Percentiles rank a stretch among this genome's conserved stretches.
Conservation (phyloP, 108 stramenopile genomes). For the Skeletonema grethae region DNA sequence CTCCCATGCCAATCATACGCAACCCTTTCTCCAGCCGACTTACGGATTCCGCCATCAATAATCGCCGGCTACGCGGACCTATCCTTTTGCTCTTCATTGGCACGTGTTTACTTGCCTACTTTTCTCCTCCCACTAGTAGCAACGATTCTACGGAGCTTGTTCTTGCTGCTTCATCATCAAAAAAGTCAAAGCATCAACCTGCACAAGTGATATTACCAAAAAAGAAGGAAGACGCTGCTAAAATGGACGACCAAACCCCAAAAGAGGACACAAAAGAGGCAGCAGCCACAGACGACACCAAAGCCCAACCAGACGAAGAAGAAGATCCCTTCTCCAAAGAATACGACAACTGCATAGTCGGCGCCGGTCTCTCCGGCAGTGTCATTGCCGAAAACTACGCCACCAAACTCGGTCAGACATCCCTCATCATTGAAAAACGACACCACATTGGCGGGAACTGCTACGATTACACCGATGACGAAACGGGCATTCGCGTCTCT, state of each 20-base stretch:
- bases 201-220: background rate
- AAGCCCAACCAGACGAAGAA: background rate
- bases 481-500: slow-evolving; percentile 64
- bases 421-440: slow-evolving; percentile 73
- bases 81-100: background rate
- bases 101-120: background rate
- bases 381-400: slow-evolving; percentile 84
- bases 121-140: background rate
- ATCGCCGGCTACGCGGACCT: background rate
- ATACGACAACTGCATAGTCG: slow-evolving; percentile 78
- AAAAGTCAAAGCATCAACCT: background rate
- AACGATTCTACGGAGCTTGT: background rate
- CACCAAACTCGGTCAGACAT: slow-evolving; percentile 45
- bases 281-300: background rate
- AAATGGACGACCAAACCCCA: background rate
- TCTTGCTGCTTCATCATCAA: background rate
- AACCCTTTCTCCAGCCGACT: background rate
- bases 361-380: slow-evolving; percentile 76
- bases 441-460: slow-evolving; percentile 85
- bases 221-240: background rate
- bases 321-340: slow-evolving; percentile 29
- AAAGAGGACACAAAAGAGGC: background rate
- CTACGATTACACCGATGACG: slow-evolving; percentile 74
- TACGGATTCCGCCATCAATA: background rate
- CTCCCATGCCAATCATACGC: background rate